A percentile compares a stretch with the other conserved stretches of the same genome.
These are phyloP conservation scores for Alternaria ethzedia DNA, from an alignment of 2,329 filamentous ascomycete species.

Conservation along the genomic window DNA sequence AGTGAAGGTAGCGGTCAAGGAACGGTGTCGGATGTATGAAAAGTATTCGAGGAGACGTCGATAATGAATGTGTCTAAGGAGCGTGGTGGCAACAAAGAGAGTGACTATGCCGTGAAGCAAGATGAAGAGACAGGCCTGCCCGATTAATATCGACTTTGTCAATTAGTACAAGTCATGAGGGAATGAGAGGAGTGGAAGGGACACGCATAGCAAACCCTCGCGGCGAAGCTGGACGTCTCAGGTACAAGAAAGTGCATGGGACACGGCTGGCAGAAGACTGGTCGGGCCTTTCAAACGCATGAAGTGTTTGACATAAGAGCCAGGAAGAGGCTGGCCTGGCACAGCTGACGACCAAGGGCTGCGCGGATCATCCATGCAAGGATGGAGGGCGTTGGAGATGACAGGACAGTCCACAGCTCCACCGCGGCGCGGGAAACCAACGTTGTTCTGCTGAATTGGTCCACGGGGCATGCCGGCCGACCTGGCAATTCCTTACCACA, in stretches of 20 bases:
- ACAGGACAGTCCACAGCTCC: constrained; percentile 25
- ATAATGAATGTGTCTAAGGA: constrained; percentile 12
- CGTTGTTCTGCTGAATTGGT: constrained; percentile 8
- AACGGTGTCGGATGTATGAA: background rate
- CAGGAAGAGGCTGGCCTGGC: constrained; percentile 36
- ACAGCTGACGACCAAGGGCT: constrained; percentile 23
- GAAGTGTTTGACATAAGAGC: constrained; percentile 43
- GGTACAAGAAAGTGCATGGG: constrained; percentile 38
- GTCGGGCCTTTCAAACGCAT: constrained; percentile 44
- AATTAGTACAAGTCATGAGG: constrained; percentile 17
- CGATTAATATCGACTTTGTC: constrained; percentile 27
- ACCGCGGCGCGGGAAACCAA: constrained; percentile 15
- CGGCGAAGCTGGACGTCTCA: constrained; percentile 42
- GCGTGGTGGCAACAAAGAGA: constrained; percentile 20
- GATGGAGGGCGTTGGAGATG: constrained; percentile 29
- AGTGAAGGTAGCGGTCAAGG: background rate
- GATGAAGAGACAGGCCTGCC: constrained; percentile 26
- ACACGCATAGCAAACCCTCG: constrained; percentile 25
- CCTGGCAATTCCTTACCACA: background rate
- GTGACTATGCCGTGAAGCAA: constrained; percentile 19
- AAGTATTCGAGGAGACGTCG: constrained; percentile 9
- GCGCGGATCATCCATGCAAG: constrained; percentile 30
- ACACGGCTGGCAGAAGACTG: constrained; percentile 34
- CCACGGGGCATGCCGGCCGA: background rate
- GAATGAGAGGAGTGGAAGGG: constrained; percentile 28